Evolutionary conservation across 2,329 filamentous ascomycete genomes (phyloP).

Genomic region (Orbilia ellipsospora): DNA sequence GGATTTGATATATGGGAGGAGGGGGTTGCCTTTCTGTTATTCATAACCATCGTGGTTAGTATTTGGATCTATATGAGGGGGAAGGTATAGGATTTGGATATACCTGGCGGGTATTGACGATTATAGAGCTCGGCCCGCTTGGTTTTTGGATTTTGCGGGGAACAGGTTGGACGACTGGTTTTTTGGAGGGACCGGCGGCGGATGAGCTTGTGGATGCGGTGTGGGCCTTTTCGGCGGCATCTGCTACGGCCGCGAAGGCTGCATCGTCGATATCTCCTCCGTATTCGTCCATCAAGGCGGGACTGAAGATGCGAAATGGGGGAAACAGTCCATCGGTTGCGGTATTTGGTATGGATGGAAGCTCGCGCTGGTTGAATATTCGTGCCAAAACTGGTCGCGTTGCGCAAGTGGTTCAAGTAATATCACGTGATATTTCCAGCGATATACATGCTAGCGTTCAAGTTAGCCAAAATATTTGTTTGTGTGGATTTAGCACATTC

Average conservation of each 20-base stretch:
- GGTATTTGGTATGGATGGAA: background rate
- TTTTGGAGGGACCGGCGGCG: constrained; percentile 58
- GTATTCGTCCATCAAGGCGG: constrained; percentile 64
- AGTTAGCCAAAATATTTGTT: background rate
- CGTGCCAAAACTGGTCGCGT: background rate
- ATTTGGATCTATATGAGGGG: constrained; percentile 74
- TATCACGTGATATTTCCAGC: constrained; percentile 6
- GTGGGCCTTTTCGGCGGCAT: constrained; percentile 62
- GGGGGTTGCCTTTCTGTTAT: constrained; percentile 85
- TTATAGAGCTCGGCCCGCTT: constrained; percentile 53
- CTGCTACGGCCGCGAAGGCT: constrained; percentile 69
- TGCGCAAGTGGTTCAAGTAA: constrained; percentile 31
- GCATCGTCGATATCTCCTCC: constrained; percentile 69
- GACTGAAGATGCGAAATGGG: constrained; percentile 49
- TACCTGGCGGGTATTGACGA: constrained; percentile 58
- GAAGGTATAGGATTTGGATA: constrained; percentile 61
- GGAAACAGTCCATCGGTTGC: constrained; percentile 14
- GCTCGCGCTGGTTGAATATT: background rate
- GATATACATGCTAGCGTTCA: too few species aligned
- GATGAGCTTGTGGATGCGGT: constrained; percentile 54
- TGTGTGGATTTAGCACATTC: background rate
- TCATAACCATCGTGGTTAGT: background rate
- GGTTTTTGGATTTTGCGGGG: constrained; percentile 55
- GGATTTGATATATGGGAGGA: constrained; percentile 82
- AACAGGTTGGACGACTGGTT: constrained; percentile 46